phyloP scores from a whole-genome alignment of 176 grass and related monocot genomes.

The Musa acuminata region DNA sequence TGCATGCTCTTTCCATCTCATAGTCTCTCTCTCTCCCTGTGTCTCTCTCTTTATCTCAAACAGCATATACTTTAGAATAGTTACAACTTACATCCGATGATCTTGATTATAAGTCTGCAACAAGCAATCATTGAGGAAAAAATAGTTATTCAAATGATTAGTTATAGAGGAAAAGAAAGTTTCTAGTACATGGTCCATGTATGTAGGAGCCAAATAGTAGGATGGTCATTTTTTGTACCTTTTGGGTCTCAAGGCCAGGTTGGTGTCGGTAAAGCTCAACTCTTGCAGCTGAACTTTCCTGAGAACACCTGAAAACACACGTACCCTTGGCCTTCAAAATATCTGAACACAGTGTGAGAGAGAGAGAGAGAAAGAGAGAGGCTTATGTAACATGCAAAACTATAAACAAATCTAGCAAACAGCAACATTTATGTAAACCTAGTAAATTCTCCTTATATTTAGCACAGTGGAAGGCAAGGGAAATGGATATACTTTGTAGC shows the following conservation, averaged over 20 bases:
- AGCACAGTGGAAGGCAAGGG: neutral
- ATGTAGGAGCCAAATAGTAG: neutral
- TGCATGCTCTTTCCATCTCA: neutral
- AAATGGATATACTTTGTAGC: neutral
- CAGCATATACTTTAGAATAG: neutral
- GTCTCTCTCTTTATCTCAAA: neutral
- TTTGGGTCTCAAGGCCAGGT: neutral
- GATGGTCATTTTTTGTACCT: neutral
- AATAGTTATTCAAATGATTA: neutral
- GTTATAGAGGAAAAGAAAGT: neutral
- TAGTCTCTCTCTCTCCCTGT: neutral
- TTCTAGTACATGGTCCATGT: neutral
- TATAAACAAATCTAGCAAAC: neutral
- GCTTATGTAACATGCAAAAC: neutral
- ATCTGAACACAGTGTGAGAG: too few species aligned
- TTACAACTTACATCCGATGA: neutral
- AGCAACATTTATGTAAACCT: neutral
- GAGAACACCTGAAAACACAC: neutral
- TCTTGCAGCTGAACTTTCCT: neutral
- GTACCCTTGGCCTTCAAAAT: neutral
- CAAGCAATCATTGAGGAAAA: neutral
- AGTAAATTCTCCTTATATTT: neutral
- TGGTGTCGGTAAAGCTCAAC: neutral
- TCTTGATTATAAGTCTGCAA: neutral
- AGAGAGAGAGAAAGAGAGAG: too few species aligned